Evolutionary conservation across 495 filamentous ascomycete species (phyloP).

Genomic region (Xylaria bambusicola): DNA sequence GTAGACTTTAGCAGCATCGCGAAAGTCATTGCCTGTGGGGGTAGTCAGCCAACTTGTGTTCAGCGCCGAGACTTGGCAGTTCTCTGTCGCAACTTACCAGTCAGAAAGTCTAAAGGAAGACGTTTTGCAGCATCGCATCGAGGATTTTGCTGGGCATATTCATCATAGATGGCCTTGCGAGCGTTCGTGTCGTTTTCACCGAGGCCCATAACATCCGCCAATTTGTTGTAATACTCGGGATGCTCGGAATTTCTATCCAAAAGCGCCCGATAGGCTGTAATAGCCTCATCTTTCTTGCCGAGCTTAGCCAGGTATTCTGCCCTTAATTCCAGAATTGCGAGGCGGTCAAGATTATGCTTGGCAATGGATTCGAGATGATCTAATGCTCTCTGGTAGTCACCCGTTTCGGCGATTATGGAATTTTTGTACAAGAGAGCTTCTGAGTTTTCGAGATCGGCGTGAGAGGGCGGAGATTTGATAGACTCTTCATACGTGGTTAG

Average conservation of each 20-base stretch:
- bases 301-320: slow-evolving; percentile 83
- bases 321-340: slow-evolving; percentile 85
- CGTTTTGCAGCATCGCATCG: slow-evolving; percentile 82
- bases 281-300: slow-evolving; percentile 76
- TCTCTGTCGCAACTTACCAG: slow-evolving; percentile 54
- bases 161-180: slow-evolving; percentile 73
- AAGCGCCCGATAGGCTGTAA: slow-evolving; percentile 74
- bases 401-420: slow-evolving; percentile 83
- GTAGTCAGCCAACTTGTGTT: neutral
- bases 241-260: slow-evolving; percentile 88
- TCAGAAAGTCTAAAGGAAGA: slow-evolving; percentile 86
- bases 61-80: neutral
- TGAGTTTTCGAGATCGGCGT: slow-evolving; percentile 85
- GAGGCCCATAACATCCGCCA: slow-evolving; percentile 69
- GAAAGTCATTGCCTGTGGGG: slow-evolving; percentile 74
- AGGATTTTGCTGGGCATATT: slow-evolving; percentile 77
- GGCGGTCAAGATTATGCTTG: slow-evolving; percentile 78
- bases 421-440: slow-evolving; percentile 97
- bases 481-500: slow-evolving; percentile 91
- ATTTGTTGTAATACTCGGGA: slow-evolving; percentile 77
- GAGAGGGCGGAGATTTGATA: slow-evolving; percentile 71
- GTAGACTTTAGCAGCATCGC: slow-evolving; percentile 75
- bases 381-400: slow-evolving; percentile 76
- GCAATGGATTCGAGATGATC: slow-evolving; percentile 79
- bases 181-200: slow-evolving; percentile 59